Evolutionary conservation across 2,329 filamentous ascomycete genomes (phyloP), one percentile per base, ranked within the genome.

Genomic region (Xylaria sp.): DNA sequence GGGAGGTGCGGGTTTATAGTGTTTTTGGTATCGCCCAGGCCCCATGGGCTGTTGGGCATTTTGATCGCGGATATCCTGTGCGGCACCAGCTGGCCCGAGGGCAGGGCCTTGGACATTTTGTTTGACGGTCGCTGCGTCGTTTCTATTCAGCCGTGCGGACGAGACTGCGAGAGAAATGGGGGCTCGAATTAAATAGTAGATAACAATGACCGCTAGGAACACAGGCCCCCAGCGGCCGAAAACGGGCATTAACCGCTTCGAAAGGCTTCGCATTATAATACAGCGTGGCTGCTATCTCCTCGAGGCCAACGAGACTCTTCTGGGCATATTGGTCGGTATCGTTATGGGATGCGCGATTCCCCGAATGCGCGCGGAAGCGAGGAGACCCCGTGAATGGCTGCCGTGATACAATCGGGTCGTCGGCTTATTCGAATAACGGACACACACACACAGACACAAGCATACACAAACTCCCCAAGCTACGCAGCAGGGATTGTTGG

Each of bases 1-100:
- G 14, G 69, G 54, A 12, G 70, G 64, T 2, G 69, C 64, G 2
- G 76, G 74, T 60, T 79, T 79, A 61, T 73, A 75, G 17, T 71
- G 70, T 35, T 76, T 77, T 2, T 66, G 57, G 21, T 71, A 68
- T 43, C 45, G 47, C 23, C 43, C 14, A 14, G 53, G 33, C 3
- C 56, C 67, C 17, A 68, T 57, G 21, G 70, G 70, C 14, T 21
- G 50, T 51, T 71, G 68, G 8, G 53, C 40, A 8, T 70, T 70
- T 57, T 72, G 67, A 14, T 69, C 65, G 11, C 59, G 69, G 25
- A 65, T 57, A 6, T 19, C 67, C 61, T 67, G 65, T 5, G 60
- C 65, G 4, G 64, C 67, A 17, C 50, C 66, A 1, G 68, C 68
- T n/a, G 68, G 61, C n/a, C 53, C 65, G 17, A 43, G 31, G 14